Base-by-base conservation (phyloP, 192 early-diverging fungal genomes). In the Entomortierella lignicola region DNA sequence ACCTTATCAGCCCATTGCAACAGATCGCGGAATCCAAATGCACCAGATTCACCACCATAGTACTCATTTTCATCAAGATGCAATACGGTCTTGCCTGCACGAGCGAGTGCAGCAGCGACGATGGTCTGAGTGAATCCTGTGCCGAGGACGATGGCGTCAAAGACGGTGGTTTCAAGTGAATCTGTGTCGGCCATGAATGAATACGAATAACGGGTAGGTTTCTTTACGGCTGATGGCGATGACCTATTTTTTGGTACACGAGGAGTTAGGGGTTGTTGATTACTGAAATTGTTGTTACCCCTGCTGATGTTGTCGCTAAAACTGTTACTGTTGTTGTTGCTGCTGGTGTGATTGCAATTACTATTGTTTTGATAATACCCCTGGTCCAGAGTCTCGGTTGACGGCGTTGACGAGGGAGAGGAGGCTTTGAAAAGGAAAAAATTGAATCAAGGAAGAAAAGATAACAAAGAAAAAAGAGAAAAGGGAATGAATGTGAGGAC, bases 41-140 rank as follows among this genome's bases (percentile, higher is more conserved):
- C 81, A n/a, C 89, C 86, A 68, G 83, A 86, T 60, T 82, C 82
- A 5, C 90, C 93, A 26, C 95, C 96, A 81, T 98, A 98, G 63
- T 90, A 91, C 20, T 83, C 72, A 58, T 91, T 90, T n/a, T 87
- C 71, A 72, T 98, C 96, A 23, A 96, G 77, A 70, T 96, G 95
- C 8, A 95, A 85, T 8, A 98, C 94, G 8, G 83, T 82, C 61
- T 87, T 86, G 15, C 91, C 92, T 21, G 74, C 83, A 7, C 89
- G 86, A 12, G 94, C 86, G 21, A 95, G 82, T 18, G 90, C 88
- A 8, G 91, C 93, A 21, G 96, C 94, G 8, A 95, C 62, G 20
- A 97, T 91, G 27, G 94, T 86, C 64, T 97, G 91, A 29, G 87
- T 73, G 34, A 94, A 81, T 10, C 96, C 96, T 8, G 96, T 97